Percentiles rank a stretch among this genome's conserved stretches.
Evolutionary conservation across 306 rosid genomes (phyloP).

Genomic region (Vigna reflexopilosa): DNA sequence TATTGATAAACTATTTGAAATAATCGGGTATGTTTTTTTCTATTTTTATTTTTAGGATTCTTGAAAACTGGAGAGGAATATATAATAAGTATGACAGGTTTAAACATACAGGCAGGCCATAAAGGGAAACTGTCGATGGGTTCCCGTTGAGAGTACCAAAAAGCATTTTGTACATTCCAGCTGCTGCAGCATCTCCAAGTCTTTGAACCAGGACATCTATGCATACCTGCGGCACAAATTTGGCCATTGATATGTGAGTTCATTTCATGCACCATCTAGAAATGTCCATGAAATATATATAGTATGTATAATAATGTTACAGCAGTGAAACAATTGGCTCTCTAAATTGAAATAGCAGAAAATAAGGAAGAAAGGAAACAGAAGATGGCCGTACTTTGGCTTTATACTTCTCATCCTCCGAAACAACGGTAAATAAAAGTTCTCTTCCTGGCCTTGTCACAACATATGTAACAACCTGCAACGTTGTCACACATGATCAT

Average conservation of each 20-base stretch:
- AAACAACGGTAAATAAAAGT: constrained; percentile 89
- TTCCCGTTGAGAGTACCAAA: constrained; percentile 64
- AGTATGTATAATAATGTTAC: constrained; percentile 15
- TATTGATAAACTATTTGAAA: not conserved
- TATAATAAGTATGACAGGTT: constrained; percentile 14
- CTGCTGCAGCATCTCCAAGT: constrained; percentile 97
- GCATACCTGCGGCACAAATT: constrained; percentile 65
- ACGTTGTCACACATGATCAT: constrained; percentile 33
- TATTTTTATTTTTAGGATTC: not conserved
- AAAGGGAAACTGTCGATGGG: constrained; percentile 72
- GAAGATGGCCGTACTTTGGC: constrained; percentile 67
- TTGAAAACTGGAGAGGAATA: constrained; percentile 12
- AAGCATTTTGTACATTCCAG: constrained; percentile 90
- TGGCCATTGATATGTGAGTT: not conserved
- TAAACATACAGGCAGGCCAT: constrained; percentile 80
- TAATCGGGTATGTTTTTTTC: not conserved
- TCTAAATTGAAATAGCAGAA: constrained; percentile 27
- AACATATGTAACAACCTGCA: constrained; percentile 90
- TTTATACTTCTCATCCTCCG: constrained; percentile 97
- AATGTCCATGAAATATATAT: constrained; percentile 23
- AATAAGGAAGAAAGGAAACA: constrained; percentile 25
- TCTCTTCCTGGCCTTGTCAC: constrained; percentile 97
- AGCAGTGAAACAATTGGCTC: constrained; percentile 17
- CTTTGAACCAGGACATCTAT: constrained; percentile 94
- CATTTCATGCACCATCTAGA: constrained; percentile 6